These are phyloP conservation scores for Mucor racemosus DNA, from an alignment of 371 early-diverging fungal genomes.

Conservation along the genomic window DNA sequence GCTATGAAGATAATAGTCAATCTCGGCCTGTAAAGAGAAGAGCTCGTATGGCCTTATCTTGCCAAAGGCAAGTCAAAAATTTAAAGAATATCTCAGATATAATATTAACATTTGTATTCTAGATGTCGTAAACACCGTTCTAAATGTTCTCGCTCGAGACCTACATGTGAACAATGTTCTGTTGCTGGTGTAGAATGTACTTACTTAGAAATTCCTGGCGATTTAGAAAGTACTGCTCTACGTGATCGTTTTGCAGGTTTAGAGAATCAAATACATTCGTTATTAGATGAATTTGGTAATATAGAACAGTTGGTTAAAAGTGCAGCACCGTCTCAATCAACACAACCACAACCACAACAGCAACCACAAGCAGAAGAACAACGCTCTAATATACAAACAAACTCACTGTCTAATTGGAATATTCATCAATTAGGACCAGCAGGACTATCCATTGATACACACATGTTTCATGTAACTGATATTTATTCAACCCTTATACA, in stretches of 20 bases:
- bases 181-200: constrained; percentile 36
- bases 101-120: neutral
- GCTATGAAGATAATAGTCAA: neutral
- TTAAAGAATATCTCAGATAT: neutral
- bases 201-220: constrained; percentile 52
- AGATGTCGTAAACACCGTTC: constrained; percentile 55
- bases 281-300: constrained; percentile 40
- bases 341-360: no score
- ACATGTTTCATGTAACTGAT: constrained; percentile 45
- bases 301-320: constrained; percentile 35
- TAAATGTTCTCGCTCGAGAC: constrained; percentile 50
- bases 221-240: constrained; percentile 53
- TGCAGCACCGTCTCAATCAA: neutral
- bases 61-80: constrained; percentile 40
- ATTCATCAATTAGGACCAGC: constrained; percentile 22
- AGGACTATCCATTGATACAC: constrained; percentile 49
- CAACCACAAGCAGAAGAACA: neutral
- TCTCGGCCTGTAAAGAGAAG: constrained; percentile 39
- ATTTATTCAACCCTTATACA: constrained; percentile 42
- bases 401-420: constrained; percentile 29
- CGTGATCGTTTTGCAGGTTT: constrained; percentile 48
- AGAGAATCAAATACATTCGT: constrained; percentile 51
- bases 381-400: constrained; percentile 21
- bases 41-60: constrained; percentile 50
- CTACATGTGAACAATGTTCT: constrained; percentile 47